A percentile compares a stretch with the other conserved stretches of the same genome.
These are phyloP conservation scores for Glycyrrhiza uralensis DNA, from an alignment of 306 rosid species.

Conservation along the genomic window DNA sequence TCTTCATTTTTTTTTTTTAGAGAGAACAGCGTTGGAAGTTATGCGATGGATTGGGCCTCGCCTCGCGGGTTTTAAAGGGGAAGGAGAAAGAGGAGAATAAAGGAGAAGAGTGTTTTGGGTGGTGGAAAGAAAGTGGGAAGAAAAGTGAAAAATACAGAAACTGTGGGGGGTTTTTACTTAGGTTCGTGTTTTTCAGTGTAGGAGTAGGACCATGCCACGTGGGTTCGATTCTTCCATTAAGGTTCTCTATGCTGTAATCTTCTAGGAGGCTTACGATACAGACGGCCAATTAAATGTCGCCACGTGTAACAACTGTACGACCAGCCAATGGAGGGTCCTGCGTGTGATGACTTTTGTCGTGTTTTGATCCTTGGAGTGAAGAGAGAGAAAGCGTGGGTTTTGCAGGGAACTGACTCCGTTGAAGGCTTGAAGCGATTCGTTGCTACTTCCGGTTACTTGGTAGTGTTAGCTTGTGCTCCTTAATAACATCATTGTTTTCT, in stretches of 20 bases:
- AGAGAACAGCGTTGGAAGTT: slow-evolving; percentile 4
- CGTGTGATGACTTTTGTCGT: background rate
- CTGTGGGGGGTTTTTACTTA: slow-evolving; percentile 1
- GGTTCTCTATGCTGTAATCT: background rate
- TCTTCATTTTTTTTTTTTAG: slow-evolving; percentile 43
- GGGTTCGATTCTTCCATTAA: slow-evolving; percentile 16
- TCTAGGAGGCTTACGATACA: background rate
- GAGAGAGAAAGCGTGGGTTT: background rate
- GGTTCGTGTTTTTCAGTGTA: slow-evolving; percentile 29
- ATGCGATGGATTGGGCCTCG: too few species aligned
- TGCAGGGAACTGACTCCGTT: background rate
- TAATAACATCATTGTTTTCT: too few species aligned
- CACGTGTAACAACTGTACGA: slow-evolving; percentile 20
- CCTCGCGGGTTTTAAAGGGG: slow-evolving; percentile 37
- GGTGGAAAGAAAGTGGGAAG: slow-evolving; percentile 32
- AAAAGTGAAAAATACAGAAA: background rate
- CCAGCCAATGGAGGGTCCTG: too few species aligned
- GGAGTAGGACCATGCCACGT: slow-evolving; percentile 35
- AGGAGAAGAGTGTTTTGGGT: slow-evolving; percentile 38
- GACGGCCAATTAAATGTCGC: background rate
- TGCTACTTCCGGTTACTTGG: background rate
- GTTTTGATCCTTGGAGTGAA: slow-evolving; percentile 25
- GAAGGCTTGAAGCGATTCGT: background rate
- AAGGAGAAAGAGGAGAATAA: background rate
- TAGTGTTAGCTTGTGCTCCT: too few species aligned